Evolutionary conservation across 202 grass and related monocot species (phyloP), one percentile per base, ranked within the genome.

Genomic region (Eragrostis tef): DNA sequence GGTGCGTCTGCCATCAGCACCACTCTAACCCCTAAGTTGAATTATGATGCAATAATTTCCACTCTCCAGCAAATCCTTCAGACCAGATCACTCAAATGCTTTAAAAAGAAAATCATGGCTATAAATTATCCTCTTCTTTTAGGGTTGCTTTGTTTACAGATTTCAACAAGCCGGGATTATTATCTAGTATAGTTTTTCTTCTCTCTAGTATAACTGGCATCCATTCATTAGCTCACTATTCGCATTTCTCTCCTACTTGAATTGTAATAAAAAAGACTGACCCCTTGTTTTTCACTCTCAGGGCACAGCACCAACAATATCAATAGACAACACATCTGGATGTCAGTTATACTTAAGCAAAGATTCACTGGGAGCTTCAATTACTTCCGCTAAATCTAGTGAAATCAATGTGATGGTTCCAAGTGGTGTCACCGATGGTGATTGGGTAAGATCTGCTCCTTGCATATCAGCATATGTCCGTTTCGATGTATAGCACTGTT

Each of bases 331-430:
- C 78, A 91, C 94, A 64, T 91, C 94, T 75, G 94, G 94, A 54
- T 93, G 94, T 78, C 94, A 97, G 24, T 83, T 97, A 26, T 97
- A 97, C 79, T 79, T 97, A 22, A 89, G 89, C 86, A 97, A 93
- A 78, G 87, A 89, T 53, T 89, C 94, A 8, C 70, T 97, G 5
- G 82, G 43, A 71, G 82, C 91, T 75, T 97, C 94, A 68, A 84
- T 97, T 72, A 93, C 94, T 86, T 91, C 91, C 34, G 91, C 94
- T 74, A 97, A 97, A 89, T 97, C 94, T 68, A 93, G 94, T 86
- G 94, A 97, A 91, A 89, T 93, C 71, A 97, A 97, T 68, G 81
- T 97, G 56, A 78, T 97, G 86, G 88, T 91, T 87, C 89, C 88
- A 58, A 85, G 85, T 73, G 83, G 79, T 36, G 71, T 31, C 12